A percentile compares a stretch with the other conserved stretches of the same genome.
phyloP scores from a whole-genome alignment of 257 asterid species.

The Solanum okadae region DNA sequence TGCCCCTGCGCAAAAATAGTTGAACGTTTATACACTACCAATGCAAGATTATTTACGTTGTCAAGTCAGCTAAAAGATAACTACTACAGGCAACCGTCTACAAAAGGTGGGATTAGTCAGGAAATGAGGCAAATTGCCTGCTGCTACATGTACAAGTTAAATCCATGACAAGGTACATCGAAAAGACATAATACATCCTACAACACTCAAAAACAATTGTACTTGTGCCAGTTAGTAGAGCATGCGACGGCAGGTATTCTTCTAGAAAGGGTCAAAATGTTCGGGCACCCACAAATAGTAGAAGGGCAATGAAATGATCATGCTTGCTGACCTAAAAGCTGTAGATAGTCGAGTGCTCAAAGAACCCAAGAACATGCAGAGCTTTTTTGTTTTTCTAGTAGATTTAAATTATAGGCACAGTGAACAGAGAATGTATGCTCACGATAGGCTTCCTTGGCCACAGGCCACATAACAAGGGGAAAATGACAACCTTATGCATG shows the following conservation, averaged over 20 bases:
- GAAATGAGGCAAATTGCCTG: not conserved
- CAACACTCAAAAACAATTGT: not conserved
- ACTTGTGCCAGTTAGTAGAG: not conserved
- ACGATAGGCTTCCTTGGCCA: not conserved
- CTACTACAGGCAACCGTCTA: not conserved
- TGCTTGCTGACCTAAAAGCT: not conserved
- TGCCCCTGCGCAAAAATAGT: conserved; percentile 43
- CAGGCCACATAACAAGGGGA: not conserved
- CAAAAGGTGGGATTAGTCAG: not conserved
- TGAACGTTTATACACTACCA: not conserved
- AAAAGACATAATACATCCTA: not conserved
- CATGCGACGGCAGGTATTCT: not conserved
- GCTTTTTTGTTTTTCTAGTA: not conserved
- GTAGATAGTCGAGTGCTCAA: not conserved
- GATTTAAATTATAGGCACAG: not conserved
- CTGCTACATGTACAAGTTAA: not conserved
- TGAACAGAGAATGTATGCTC: not conserved
- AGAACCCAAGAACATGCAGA: not conserved
- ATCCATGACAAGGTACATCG: not conserved
- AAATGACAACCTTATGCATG: not conserved
- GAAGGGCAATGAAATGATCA: not conserved
- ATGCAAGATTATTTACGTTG: not conserved
- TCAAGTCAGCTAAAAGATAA: not conserved
- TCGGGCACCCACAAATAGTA: not conserved
- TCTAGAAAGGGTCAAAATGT: not conserved